A percentile compares a stretch with the other conserved stretches of the same genome.
These are phyloP conservation scores for Verticillium alfalfae DNA, from an alignment of 2,329 filamentous ascomycete genomes.

Conservation along the genomic window DNA sequence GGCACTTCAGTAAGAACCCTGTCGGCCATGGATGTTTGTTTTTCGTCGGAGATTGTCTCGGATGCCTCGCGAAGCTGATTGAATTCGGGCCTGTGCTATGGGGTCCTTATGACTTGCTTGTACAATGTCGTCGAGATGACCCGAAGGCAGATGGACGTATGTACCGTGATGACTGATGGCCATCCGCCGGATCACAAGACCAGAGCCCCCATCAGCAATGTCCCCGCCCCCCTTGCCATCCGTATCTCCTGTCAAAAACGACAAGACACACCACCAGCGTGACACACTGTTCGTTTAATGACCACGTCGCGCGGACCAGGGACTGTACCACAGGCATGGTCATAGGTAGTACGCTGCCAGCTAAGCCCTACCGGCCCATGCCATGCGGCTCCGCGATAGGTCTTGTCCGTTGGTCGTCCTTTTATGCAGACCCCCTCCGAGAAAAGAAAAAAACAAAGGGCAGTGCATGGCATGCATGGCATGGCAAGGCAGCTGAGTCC, in stretches of 20 bases:
- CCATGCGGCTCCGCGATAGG: not conserved
- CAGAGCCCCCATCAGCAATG: no score
- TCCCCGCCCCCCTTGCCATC: not conserved
- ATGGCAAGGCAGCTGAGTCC: not conserved
- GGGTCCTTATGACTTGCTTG: no score
- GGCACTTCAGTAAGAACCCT: not conserved
- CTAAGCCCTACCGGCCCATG: not conserved
- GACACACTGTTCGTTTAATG: not conserved
- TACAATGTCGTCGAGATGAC: no score
- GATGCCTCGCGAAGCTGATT: not conserved
- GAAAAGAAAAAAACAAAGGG: not conserved
- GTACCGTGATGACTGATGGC: not conserved
- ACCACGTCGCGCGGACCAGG: not conserved
- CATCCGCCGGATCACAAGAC: not conserved
- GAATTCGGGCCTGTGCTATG: no score
- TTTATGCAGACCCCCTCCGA: not conserved
- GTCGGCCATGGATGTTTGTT: not conserved
- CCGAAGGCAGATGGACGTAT: no score
- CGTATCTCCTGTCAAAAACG: not conserved
- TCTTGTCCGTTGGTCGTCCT: not conserved
- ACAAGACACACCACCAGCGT: not conserved
- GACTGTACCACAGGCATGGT: not conserved
- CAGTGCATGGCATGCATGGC: not conserved
- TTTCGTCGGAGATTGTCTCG: not conserved
- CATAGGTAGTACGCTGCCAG: not conserved